Percentiles rank a stretch among this genome's conserved stretches.
phyloP scores from a whole-genome alignment of 495 filamentous ascomycete genomes.

The Neurospora sp. region DNA sequence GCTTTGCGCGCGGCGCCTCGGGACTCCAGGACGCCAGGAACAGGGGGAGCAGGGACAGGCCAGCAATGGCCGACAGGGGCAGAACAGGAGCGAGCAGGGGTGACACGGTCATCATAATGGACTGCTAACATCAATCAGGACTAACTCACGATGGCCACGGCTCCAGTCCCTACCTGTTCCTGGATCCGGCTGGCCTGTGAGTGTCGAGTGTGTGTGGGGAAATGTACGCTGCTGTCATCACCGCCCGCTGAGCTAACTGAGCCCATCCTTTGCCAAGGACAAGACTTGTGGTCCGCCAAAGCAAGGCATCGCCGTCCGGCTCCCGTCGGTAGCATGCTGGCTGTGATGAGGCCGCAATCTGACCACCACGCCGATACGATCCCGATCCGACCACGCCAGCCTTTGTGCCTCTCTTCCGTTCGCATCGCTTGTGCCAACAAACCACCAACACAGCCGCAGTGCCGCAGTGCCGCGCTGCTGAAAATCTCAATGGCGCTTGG shows the following conservation, averaged over 20 bases:
- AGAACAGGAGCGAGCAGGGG: neutral
- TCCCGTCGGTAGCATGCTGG: neutral
- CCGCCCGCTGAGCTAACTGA: neutral
- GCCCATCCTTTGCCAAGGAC: neutral
- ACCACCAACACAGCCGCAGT: neutral
- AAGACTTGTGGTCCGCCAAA: neutral
- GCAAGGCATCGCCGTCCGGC: neutral
- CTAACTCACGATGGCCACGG: neutral
- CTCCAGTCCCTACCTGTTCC: neutral
- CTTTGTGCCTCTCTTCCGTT: neutral
- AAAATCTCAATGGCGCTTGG: neutral
- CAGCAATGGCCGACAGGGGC: neutral
- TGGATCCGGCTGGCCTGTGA: neutral
- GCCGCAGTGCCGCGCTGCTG: neutral
- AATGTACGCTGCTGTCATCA: neutral
- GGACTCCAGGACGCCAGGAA: neutral
- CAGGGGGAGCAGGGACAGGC: neutral
- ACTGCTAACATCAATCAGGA: neutral
- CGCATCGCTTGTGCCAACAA: neutral
- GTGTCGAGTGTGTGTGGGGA: neutral
- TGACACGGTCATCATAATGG: neutral
- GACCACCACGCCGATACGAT: neutral
- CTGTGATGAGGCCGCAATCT: neutral
- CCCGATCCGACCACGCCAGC: neutral
- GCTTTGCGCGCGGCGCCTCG: neutral